Percentiles rank a stretch among this genome's conserved stretches.
Conservation (phyloP, 2,329 filamentous ascomycete genomes). For the Ustilaginoidea virens region DNA sequence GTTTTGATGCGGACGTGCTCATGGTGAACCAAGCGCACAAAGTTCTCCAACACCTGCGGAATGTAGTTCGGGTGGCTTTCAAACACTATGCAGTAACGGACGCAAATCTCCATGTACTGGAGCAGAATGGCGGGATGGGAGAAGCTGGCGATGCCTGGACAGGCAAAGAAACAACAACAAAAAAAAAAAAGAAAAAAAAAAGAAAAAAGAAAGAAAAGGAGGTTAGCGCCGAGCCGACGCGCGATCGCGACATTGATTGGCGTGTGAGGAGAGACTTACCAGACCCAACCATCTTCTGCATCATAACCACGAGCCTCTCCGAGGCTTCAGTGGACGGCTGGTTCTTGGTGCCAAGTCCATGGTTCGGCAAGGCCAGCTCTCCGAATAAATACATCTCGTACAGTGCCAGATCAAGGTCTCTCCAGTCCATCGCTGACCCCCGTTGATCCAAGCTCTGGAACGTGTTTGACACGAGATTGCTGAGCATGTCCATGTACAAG, state of each 20-base stretch:
- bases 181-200: not conserved
- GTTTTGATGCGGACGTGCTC: slow-evolving; percentile 74
- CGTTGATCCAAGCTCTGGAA: slow-evolving; percentile 67
- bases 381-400: slow-evolving; percentile 95
- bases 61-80: slow-evolving; percentile 72
- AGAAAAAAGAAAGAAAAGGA: too few relatives aligned
- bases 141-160: slow-evolving; percentile 62
- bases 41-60: slow-evolving; percentile 75
- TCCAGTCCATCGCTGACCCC: slow-evolving; percentile 71
- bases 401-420: slow-evolving; percentile 83
- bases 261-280: slow-evolving; percentile 33
- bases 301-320: slow-evolving; percentile 76
- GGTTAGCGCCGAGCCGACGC: too few relatives aligned
- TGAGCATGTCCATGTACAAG: slow-evolving; percentile 79
- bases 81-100: slow-evolving; percentile 86
- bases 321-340: slow-evolving; percentile 66
- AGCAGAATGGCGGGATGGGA: slow-evolving; percentile 83
- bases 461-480: slow-evolving; percentile 72
- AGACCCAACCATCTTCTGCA: slow-evolving; percentile 88
- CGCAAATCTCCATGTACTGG: slow-evolving; percentile 97
- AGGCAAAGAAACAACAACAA: not conserved
- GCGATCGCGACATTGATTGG: not conserved
- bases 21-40: slow-evolving; percentile 81
- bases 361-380: slow-evolving; percentile 78
- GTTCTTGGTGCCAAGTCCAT: slow-evolving; percentile 74